Conservation (phyloP, 495 filamentous ascomycete species). For the Trichoderma erinaceum region DNA sequence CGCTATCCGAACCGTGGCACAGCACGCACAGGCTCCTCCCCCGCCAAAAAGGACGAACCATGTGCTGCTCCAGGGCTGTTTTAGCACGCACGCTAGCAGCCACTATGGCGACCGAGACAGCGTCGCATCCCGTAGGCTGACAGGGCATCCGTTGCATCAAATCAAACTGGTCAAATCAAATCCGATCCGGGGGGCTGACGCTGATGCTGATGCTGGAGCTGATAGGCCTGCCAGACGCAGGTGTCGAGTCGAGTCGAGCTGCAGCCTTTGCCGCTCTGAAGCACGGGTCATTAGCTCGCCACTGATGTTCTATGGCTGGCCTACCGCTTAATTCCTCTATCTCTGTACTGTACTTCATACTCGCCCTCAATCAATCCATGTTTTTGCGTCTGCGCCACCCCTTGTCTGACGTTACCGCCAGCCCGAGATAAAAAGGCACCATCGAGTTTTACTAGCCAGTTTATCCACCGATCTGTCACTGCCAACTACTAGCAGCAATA, state of each 20-base stretch:
- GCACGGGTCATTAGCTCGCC: too few relatives aligned
- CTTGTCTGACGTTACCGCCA: not conserved
- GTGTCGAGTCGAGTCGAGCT: too few relatives aligned
- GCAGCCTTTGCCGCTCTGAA: too few relatives aligned
- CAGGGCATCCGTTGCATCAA: not conserved
- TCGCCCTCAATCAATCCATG: not conserved
- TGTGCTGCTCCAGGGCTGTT: too few relatives aligned
- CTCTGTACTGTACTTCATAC: not conserved
- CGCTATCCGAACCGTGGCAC: too few relatives aligned
- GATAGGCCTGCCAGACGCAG: too few relatives aligned
- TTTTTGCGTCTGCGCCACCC: not conserved
- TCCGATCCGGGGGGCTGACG: not conserved
- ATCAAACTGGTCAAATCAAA: not conserved
- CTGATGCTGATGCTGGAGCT: not conserved
- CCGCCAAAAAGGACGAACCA: too few relatives aligned
- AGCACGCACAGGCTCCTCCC: too few relatives aligned
- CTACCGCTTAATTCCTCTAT: too few relatives aligned
- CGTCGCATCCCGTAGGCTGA: constrained; percentile 6
- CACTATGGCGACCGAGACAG: constrained; percentile 5
- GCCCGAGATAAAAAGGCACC: not conserved
- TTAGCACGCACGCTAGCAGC: not conserved
- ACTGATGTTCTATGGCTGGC: too few relatives aligned
- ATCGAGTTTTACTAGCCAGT: not conserved
- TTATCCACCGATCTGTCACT: not conserved
- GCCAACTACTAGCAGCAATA: too few relatives aligned